These are phyloP conservation scores for Chaetomiaceae sp. DNA, from an alignment of 2,329 filamentous ascomycete genomes.

Conservation along the genomic window DNA sequence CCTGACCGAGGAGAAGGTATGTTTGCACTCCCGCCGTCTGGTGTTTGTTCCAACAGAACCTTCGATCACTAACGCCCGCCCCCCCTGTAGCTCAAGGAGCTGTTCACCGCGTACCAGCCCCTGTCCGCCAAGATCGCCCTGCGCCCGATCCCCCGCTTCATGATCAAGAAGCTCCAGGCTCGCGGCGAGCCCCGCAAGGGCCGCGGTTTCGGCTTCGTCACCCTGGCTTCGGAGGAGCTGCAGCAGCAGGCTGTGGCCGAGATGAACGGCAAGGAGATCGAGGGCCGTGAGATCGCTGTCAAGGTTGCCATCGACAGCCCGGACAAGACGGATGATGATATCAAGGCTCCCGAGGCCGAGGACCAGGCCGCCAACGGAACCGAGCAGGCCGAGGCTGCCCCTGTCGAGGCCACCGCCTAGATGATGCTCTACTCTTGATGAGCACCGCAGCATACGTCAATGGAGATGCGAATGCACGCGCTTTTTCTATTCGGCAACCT, in stretches of 20 bases:
- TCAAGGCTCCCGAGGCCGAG: constrained; percentile 47
- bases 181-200: constrained; percentile 98
- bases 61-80: constrained; percentile 24
- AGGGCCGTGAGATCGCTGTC: constrained; percentile 97
- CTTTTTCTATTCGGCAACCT: constrained; percentile 24
- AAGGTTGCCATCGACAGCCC: constrained; percentile 99
- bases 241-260: constrained; percentile 95
- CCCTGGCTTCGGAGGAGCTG: constrained; percentile 86
- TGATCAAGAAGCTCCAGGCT: constrained; percentile 99
- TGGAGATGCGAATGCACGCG: constrained; percentile 23
- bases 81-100: constrained; percentile 77
- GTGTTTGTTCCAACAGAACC: neutral
- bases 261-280: constrained; percentile 99
- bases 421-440: constrained; percentile 20
- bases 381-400: constrained; percentile 26
- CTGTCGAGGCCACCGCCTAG: constrained; percentile 27
- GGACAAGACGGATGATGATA: constrained; percentile 89
- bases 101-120: constrained; percentile 89
- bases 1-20: constrained; percentile 92
- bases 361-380: constrained; percentile 38
- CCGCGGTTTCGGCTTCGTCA: constrained; percentile 97
- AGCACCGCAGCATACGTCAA: constrained; percentile 22
- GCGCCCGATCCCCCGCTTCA: constrained; percentile 96
- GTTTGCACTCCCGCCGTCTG: constrained; percentile 26
- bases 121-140: constrained; percentile 97